These are phyloP conservation scores for Xerocomellus intermedius DNA, from an alignment of 768 basidiomycete species.

Conservation along the genomic window DNA sequence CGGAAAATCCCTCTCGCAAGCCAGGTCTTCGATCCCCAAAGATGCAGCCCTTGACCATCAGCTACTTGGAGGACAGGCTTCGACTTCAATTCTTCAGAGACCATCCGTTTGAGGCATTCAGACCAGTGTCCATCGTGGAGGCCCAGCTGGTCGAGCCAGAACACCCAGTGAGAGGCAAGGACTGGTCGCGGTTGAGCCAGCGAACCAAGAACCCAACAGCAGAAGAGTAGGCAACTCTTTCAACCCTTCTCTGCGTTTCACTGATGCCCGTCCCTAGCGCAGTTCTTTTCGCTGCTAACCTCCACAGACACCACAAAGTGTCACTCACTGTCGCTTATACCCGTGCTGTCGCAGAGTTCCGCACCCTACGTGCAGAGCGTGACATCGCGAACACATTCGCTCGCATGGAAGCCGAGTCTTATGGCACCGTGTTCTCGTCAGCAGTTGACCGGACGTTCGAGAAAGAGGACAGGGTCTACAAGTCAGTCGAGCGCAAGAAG, in stretches of 20 bases:
- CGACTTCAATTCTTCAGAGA: conserved; percentile 91
- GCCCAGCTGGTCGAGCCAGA: conserved; percentile 52
- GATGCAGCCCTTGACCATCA: conserved; percentile 55
- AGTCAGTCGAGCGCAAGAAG: conserved; percentile 55
- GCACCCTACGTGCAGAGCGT: conserved; percentile 81
- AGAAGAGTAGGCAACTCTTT: conserved; percentile 73
- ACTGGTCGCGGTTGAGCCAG: conserved; percentile 82
- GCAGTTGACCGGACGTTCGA: conserved; percentile 61
- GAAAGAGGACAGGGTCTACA: conserved; percentile 60
- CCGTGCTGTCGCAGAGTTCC: conserved; percentile 79
- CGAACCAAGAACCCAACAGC: conserved; percentile 77
- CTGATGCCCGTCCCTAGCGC: conserved; percentile 48
- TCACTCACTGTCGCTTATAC: conserved; percentile 81
- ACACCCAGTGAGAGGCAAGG: conserved; percentile 53
- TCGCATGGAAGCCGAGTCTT: conserved; percentile 71
- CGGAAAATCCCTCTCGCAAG: conserved; percentile 20
- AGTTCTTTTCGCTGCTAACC: conserved; percentile 75
- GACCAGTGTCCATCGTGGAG: conserved; percentile 77
- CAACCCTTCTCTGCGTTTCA: background rate
- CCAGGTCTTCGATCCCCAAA: conserved; percentile 38
- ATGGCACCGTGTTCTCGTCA: conserved; percentile 66
- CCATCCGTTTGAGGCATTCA: conserved; percentile 94
- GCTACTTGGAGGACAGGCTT: conserved; percentile 82
- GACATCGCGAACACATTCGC: conserved; percentile 77
- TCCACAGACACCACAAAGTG: conserved; percentile 61